Percentiles rank a stretch among this genome's conserved stretches.
phyloP scores from a whole-genome alignment of 305 asterid species.

The Stenogyne calaminthoides region DNA sequence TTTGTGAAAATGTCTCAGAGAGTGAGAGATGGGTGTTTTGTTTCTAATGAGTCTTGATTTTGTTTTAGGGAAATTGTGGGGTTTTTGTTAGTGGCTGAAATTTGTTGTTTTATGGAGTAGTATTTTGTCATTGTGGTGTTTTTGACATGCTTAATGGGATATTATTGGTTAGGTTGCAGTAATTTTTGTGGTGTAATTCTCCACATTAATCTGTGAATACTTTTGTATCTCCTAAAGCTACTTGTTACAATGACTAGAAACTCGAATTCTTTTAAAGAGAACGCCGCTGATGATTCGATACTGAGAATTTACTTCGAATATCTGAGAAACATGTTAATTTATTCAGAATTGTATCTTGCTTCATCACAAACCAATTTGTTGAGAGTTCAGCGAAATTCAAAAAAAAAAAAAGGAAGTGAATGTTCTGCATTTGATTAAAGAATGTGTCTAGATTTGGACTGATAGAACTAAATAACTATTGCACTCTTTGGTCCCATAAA shows the following conservation, averaged over 20 bases:
- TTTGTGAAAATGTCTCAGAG: conserved; percentile 20
- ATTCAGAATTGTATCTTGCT: neutral
- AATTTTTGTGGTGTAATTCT: neutral
- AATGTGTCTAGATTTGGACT: neutral
- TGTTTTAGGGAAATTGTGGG: conserved; percentile 2
- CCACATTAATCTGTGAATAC: neutral
- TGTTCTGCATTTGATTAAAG: neutral
- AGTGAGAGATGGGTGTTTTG: neutral
- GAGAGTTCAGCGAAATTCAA: neutral
- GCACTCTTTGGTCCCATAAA: neutral
- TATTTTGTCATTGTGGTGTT: neutral
- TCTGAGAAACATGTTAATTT: neutral
- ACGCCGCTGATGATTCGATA: neutral
- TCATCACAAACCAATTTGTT: neutral
- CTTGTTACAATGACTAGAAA: neutral
- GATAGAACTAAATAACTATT: neutral
- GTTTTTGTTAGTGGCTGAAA: neutral
- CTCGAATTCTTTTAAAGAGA: neutral
- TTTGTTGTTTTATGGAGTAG: neutral
- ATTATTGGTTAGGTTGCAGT: neutral
- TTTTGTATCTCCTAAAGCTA: neutral
- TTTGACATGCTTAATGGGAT: neutral
- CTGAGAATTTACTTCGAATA: neutral
- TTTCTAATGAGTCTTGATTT: neutral
- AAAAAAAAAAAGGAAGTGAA: neutral